Evolutionary conservation across 179 eudicot species (phyloP), one percentile per base, ranked within the genome.

Genomic region (Beta lomatogona): DNA sequence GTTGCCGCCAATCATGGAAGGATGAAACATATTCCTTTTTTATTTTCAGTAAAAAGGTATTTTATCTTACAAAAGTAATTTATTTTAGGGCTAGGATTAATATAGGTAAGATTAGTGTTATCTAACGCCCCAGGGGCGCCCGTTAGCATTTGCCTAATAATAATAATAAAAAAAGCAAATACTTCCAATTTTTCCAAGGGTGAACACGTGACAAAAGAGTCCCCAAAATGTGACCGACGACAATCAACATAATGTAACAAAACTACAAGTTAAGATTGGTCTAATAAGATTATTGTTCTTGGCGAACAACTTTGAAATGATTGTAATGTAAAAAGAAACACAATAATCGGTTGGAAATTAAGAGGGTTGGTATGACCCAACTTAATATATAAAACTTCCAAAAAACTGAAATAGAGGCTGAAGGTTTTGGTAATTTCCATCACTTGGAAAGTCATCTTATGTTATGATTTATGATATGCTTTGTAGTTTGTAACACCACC

Each of bases 301-400:
- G 75, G 59, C 75, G 58, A 48, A 69, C 74, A 70, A 70, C 74
- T 70, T 45, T 19, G 9, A 70, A 70, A 19, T 45, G 28, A 8
- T 16, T 46, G 6, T n/a, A 41, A n/a, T 71, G 74, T 71, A n/a
- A 3, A 48, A 70, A 70, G 31, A 70, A 70, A 70, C 9, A 6
- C 41, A 36, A 36, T 48, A 48, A 48, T 70, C 55, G n/a, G 19
- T 45, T 46, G 55, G 75, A 71, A 72, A 36, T 36, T 36, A 36
- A 72, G 16, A 31, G 44, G 18, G 64, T 73, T 52, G 64, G 50
- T 31, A 31, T 3, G 48, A 74, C 7, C 13, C 18, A 52, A 31
- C 36, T 36, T 13, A 73, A 36, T 36, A 36, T 36, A 36, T 36
- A 36, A 36, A 21, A 22, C 14, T 72, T 59, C 59, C 21, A 72